These are phyloP conservation scores for Athelia sp. DNA, from an alignment of 1,284 basidiomycete genomes.

Conservation along the genomic window DNA sequence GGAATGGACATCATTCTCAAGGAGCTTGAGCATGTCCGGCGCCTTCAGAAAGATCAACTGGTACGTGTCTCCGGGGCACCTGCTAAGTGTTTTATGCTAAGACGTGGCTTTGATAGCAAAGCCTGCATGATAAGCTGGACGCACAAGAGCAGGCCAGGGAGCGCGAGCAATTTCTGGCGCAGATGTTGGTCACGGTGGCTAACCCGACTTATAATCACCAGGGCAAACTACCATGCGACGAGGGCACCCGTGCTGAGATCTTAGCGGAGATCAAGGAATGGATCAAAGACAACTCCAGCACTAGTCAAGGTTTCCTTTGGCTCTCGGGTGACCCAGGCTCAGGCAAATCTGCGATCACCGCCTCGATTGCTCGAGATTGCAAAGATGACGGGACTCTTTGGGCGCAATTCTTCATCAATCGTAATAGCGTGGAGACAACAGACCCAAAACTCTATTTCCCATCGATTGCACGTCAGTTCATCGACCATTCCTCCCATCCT, in stretches of 20 bases:
- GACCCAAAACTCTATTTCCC: background rate
- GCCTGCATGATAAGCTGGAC: too few species aligned
- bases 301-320: background rate
- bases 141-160: too few species aligned
- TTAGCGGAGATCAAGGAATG: background rate
- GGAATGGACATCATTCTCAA: too few species aligned
- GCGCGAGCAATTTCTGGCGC: too few species aligned
- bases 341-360: background rate
- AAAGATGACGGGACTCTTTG: background rate
- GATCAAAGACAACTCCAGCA: background rate
- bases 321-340: background rate
- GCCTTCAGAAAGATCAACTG: too few species aligned
- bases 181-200: background rate
- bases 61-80: too few species aligned
- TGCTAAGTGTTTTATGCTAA: too few species aligned
- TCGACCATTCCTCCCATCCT: background rate
- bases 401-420: slow-evolving; percentile 1
- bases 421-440: background rate
- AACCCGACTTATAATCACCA: background rate
- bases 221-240: background rate
- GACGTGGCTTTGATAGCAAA: too few species aligned
- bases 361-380: background rate
- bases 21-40: too few species aligned
- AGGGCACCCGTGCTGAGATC: background rate
- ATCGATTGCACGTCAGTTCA: background rate